Conservation (phyloP, 2,329 filamentous ascomycete genomes). For the Knufia fluminis region DNA sequence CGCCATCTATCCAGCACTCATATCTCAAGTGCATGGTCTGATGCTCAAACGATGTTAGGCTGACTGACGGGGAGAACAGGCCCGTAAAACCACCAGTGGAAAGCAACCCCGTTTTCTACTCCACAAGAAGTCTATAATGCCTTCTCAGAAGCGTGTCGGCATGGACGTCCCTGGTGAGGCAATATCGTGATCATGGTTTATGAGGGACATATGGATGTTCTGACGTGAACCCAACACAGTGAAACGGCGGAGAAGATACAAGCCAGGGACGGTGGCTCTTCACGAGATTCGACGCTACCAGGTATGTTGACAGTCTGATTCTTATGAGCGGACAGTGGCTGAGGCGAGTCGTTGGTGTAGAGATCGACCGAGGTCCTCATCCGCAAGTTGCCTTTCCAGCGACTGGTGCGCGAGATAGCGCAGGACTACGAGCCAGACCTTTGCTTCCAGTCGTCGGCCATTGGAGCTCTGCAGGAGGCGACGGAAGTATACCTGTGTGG, state of each 20-base stretch:
- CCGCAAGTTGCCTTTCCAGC: constrained; percentile 44
- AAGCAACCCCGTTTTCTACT: constrained; percentile 1
- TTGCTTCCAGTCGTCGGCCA: constrained; percentile 92
- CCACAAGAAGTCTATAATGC: background rate
- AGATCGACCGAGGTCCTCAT: constrained; percentile 76
- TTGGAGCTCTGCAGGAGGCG: constrained; percentile 86
- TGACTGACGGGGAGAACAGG: background rate
- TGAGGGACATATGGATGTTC: background rate
- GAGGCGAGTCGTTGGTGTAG: background rate
- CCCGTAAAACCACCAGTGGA: background rate
- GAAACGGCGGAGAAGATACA: constrained; percentile 38
- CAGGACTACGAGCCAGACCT: constrained; percentile 56
- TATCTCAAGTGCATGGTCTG: too few species aligned
- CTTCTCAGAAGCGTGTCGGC: background rate
- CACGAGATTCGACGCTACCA: constrained; percentile 90
- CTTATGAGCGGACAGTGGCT: background rate
- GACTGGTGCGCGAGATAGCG: constrained; percentile 43
- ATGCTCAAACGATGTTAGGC: too few species aligned
- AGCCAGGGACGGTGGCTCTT: constrained; percentile 73
- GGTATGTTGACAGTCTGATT: constrained; percentile 27
- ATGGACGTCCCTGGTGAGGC: background rate
- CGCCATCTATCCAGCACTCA: too few species aligned
- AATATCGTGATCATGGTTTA: background rate
- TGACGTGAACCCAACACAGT: background rate
- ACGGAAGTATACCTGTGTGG: constrained; percentile 94